These are phyloP conservation scores for Saccharata proteae DNA, from an alignment of 2,329 filamentous ascomycete genomes.

Conservation along the genomic window DNA sequence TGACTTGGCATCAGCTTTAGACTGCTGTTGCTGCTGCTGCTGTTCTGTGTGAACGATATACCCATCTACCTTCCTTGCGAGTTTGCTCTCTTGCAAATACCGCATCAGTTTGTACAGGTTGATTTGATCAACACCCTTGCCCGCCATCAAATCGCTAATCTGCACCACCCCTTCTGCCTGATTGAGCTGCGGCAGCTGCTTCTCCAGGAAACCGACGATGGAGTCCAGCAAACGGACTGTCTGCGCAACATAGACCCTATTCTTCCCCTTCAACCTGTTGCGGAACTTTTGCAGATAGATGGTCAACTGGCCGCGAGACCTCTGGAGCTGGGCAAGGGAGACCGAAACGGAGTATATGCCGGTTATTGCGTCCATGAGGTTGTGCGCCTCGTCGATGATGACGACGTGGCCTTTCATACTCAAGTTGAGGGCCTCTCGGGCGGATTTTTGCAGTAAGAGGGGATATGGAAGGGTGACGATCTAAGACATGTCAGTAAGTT, in stretches of 20 bases:
- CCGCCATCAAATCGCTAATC: constrained; percentile 59
- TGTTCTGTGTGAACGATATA: constrained; percentile 58
- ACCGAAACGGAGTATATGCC: constrained; percentile 75
- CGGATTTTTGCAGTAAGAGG: constrained; percentile 72
- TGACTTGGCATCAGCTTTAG: constrained; percentile 5
- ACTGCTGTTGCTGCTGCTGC: constrained; percentile 23
- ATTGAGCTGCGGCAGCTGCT: constrained; percentile 27
- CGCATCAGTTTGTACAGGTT: constrained; percentile 80
- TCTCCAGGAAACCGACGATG: constrained; percentile 55
- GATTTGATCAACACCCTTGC: constrained; percentile 87
- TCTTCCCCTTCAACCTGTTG: constrained; percentile 78
- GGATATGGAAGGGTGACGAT: constrained; percentile 91
- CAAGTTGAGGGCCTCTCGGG: constrained; percentile 75
- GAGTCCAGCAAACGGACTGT: constrained; percentile 74
- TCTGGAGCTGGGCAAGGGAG: constrained; percentile 57
- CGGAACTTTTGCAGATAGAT: constrained; percentile 80
- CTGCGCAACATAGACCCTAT: constrained; percentile 82
- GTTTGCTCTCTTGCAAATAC: constrained; percentile 83
- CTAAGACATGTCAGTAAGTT: constrained; percentile 21
- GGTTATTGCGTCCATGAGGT: constrained; percentile 89
- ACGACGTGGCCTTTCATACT: constrained; percentile 79
- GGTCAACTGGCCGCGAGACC: constrained; percentile 62
- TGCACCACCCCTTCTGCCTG: constrained; percentile 55
- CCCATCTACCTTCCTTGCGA: constrained; percentile 88
- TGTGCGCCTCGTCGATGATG: constrained; percentile 96